These are phyloP conservation scores for Globisporangium alternatum DNA, from an alignment of 352 stramenopile species.

Conservation along the genomic window DNA sequence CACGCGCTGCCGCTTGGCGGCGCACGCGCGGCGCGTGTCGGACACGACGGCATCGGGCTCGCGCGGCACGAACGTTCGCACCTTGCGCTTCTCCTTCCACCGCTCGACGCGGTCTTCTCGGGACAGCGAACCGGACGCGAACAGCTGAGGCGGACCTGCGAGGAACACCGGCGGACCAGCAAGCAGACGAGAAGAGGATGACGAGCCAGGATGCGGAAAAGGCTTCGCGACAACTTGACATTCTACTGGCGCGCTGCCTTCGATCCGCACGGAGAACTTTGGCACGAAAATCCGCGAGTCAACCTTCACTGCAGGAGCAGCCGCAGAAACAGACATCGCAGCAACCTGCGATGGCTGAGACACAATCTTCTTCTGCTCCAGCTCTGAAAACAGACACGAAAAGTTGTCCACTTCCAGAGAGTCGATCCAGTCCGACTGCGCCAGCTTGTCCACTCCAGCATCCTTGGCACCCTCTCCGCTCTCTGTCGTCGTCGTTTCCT, in stretches of 20 bases:
- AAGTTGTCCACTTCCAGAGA: slow-evolving; percentile 52
- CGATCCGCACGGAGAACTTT: slow-evolving; percentile 49
- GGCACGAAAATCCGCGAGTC: slow-evolving; percentile 59
- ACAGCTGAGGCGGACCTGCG: slow-evolving; percentile 27
- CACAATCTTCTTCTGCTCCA: slow-evolving; percentile 26
- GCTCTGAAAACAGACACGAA: slow-evolving; percentile 40
- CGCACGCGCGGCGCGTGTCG: slow-evolving; percentile 49
- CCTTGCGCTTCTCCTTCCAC: slow-evolving; percentile 45
- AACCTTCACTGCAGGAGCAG: slow-evolving; percentile 17
- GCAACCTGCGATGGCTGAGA: too few species aligned
- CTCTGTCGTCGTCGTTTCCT: slow-evolving; percentile 12
- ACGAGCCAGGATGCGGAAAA: not conserved
- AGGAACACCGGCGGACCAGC: slow-evolving; percentile 22
- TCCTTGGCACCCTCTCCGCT: too few species aligned
- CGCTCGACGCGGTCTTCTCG: slow-evolving; percentile 28
- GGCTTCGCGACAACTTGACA: not conserved
- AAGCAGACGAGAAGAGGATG: slow-evolving; percentile 7
- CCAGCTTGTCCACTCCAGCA: too few species aligned
- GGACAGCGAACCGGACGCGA: slow-evolving; percentile 7
- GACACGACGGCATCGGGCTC: slow-evolving; percentile 32
- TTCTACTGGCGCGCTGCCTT: slow-evolving; percentile 19
- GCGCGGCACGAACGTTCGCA: slow-evolving; percentile 19
- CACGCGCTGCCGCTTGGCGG: slow-evolving; percentile 59
- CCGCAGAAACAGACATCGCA: not conserved
- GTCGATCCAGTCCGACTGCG: slow-evolving; percentile 42